Percentiles rank a stretch among this genome's conserved stretches.
Conservation (phyloP, 805 yeast species). For the Pichia pseudocactophila region DNA sequence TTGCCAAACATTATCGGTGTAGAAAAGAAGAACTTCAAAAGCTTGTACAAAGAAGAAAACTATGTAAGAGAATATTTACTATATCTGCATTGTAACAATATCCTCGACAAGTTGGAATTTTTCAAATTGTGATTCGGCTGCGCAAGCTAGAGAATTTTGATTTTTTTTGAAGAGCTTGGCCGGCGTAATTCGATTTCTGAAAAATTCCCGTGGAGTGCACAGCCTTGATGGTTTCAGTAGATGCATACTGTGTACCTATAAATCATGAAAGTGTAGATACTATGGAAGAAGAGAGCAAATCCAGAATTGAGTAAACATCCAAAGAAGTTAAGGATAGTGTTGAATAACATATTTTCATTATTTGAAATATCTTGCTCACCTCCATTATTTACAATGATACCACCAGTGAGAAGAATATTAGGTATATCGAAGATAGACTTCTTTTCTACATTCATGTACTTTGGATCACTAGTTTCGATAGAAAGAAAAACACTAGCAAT, state of each 20-base stretch:
- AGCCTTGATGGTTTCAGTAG: too few species aligned
- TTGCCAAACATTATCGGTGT: conserved; percentile 1
- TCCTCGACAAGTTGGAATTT: too few species aligned
- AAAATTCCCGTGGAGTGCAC: too few species aligned
- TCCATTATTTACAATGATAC: too few species aligned
- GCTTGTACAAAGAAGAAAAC: not conserved
- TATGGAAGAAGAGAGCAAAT: conserved; percentile 1
- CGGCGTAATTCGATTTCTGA: too few species aligned
- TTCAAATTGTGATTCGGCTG: too few species aligned
- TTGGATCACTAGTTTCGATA: not conserved
- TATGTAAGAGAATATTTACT: too few species aligned
- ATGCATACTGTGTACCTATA: conserved; percentile 3
- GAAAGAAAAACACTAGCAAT: not conserved
- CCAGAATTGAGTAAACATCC: not conserved
- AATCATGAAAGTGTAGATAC: conserved; percentile 1
- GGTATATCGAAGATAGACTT: not conserved
- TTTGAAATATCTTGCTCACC: too few species aligned
- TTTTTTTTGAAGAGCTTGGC: too few species aligned
- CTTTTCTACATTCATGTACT: not conserved
- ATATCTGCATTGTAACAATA: too few species aligned
- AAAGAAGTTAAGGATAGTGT: not conserved
- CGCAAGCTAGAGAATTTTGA: too few species aligned
- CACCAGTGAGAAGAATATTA: not conserved
- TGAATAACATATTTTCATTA: not conserved
- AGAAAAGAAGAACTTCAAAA: not conserved